These are phyloP conservation scores for Neurospora intermedia DNA, from an alignment of 495 filamentous ascomycete genomes.

Conservation along the genomic window DNA sequence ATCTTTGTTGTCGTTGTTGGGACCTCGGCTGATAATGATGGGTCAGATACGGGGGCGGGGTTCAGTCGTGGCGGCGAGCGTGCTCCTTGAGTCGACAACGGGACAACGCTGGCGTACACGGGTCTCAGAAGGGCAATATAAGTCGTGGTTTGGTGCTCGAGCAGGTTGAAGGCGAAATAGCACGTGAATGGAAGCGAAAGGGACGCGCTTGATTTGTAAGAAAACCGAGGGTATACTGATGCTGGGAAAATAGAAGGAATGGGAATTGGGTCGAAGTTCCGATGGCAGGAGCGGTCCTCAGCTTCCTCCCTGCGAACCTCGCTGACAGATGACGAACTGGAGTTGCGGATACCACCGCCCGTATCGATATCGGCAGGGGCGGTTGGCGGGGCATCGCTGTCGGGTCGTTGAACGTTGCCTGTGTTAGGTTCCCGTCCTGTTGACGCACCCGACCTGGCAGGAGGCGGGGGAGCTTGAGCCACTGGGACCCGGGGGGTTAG, in stretches of 20 bases:
- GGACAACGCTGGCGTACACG: background rate
- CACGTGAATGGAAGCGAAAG: background rate
- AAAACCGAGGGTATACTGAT: background rate
- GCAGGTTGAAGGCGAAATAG: background rate
- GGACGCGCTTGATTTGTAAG: background rate
- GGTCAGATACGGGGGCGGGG: background rate
- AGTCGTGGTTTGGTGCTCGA: background rate
- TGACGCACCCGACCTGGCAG: background rate
- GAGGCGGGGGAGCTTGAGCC: background rate
- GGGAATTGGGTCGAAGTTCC: conserved; percentile 16
- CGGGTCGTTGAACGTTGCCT: background rate
- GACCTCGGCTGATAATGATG: background rate
- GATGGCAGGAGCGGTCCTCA: background rate
- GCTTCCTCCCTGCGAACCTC: background rate
- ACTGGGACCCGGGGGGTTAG: background rate
- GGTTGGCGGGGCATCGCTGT: background rate
- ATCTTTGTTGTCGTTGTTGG: background rate
- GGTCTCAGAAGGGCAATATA: background rate
- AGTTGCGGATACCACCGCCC: background rate
- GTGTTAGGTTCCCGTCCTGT: no score
- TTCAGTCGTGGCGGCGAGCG: background rate
- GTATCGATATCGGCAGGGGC: background rate
- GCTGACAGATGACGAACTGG: background rate
- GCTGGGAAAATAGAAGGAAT: conserved; percentile 1
- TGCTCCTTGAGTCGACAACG: background rate